Conservation (phyloP, 2,329 filamentous ascomycete genomes). For the Exophiala sp. region DNA sequence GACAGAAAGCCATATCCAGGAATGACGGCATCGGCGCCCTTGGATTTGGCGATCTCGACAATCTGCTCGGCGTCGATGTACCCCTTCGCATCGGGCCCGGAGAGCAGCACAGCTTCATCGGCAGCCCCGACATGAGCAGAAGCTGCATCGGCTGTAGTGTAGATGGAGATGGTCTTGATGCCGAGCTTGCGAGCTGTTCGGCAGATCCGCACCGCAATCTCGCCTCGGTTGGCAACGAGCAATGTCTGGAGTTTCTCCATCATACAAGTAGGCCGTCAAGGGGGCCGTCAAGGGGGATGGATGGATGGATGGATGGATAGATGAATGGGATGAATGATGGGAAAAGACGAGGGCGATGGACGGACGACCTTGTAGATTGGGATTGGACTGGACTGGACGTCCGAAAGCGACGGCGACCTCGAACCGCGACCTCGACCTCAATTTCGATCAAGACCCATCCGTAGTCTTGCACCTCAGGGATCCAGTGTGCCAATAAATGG, state of each 20-base stretch:
- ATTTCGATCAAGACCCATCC: no score
- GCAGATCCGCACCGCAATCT: slow-evolving; percentile 52
- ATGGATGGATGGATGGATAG: background rate
- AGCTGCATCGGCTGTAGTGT: slow-evolving; percentile 51
- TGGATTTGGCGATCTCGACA: slow-evolving; percentile 47
- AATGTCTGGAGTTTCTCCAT: slow-evolving; percentile 45
- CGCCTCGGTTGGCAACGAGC: slow-evolving; percentile 55
- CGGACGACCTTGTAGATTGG: no score
- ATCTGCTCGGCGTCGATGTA: slow-evolving; percentile 39
- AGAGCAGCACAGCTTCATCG: slow-evolving; percentile 48
- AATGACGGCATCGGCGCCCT: slow-evolving; percentile 53
- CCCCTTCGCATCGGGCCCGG: slow-evolving; percentile 44
- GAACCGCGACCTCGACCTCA: no score
- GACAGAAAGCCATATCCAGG: slow-evolving; percentile 64
- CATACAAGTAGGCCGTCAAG: background rate
- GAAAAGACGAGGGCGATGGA: no score
- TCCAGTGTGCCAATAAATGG: no score
- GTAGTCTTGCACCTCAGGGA: no score
- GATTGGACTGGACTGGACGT: no score
- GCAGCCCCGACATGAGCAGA: slow-evolving; percentile 51
- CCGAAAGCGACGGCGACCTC: no score
- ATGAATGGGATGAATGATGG: background rate
- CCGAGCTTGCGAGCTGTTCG: slow-evolving; percentile 42
- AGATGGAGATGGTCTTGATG: slow-evolving; percentile 52
- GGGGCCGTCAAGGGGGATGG: no score